A percentile compares a stretch with the other conserved stretches of the same genome.
Conservation (phyloP, 495 filamentous ascomycete species). For the Penicillium verhagenii region DNA sequence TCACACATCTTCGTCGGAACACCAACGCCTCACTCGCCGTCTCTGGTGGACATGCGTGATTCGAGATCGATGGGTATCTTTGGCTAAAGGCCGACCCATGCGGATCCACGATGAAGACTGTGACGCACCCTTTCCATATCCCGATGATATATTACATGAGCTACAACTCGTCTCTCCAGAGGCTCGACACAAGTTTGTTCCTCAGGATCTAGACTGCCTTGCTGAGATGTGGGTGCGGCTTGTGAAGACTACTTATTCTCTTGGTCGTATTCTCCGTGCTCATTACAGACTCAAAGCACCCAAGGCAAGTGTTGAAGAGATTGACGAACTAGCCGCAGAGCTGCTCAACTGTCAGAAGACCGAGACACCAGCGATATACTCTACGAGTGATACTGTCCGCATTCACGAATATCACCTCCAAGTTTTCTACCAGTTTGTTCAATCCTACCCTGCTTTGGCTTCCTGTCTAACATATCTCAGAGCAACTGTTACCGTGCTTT, state of each 20-base stretch:
- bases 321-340: neutral
- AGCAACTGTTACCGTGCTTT: neutral
- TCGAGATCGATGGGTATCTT: conserved; percentile 4
- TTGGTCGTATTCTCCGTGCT: neutral
- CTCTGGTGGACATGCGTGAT: conserved; percentile 4
- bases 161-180: neutral
- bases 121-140: neutral
- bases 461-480: neutral
- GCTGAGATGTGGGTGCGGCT: conserved; percentile 1
- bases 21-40: neutral
- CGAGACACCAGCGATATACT: neutral
- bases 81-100: conserved; percentile 4
- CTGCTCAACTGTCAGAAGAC: neutral
- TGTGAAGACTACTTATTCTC: neutral
- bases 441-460: neutral
- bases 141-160: neutral
- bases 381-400: neutral
- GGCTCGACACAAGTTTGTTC: neutral
- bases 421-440: conserved; percentile 2
- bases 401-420: conserved; percentile 5
- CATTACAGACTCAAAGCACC: neutral
- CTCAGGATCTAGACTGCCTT: neutral
- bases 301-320: neutral
- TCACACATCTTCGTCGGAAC: neutral
- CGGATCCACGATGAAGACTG: conserved; percentile 7